Percentiles rank a stretch among this genome's conserved stretches.
phyloP scores from a whole-genome alignment of 2,329 filamentous ascomycete species.

The Ophiostoma sp. region DNA sequence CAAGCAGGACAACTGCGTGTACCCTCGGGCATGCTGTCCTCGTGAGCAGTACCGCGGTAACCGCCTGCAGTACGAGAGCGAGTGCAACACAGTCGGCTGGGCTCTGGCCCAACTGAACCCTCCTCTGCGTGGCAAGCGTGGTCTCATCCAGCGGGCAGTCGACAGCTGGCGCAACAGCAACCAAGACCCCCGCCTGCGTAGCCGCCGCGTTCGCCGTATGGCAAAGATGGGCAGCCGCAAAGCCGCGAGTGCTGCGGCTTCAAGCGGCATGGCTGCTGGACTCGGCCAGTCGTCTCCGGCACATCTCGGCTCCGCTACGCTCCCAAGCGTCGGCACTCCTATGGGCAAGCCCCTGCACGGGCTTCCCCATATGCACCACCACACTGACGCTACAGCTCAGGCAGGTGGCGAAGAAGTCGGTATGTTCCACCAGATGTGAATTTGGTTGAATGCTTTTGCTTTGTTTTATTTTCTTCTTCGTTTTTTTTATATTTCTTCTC shows the following conservation, averaged over 20 bases:
- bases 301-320: constrained; percentile 45
- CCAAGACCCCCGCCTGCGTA: constrained; percentile 85
- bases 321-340: constrained; percentile 54
- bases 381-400: constrained; percentile 60
- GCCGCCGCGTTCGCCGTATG: constrained; percentile 86
- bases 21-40: constrained; percentile 86
- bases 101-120: constrained; percentile 90
- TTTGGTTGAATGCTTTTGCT: constrained; percentile 32
- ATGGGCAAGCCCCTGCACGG: constrained; percentile 62
- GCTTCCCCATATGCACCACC: constrained; percentile 73
- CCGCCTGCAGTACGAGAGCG: constrained; percentile 90
- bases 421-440: constrained; percentile 96
- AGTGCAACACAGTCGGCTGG: constrained; percentile 99
- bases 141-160: constrained; percentile 91
- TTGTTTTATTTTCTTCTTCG: constrained; percentile 15
- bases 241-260: constrained; percentile 47
- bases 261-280: constrained; percentile 36
- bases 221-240: constrained; percentile 92
- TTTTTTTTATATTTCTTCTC: constrained; percentile 20
- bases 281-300: constrained; percentile 25
- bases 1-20: constrained; percentile 97
- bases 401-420: constrained; percentile 79
- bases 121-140: constrained; percentile 84
- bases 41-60: constrained; percentile 98
- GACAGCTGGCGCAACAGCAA: constrained; percentile 99